These are phyloP conservation scores for Fragilaria crotonensis DNA, from an alignment of 108 stramenopile species.

Conservation along the genomic window DNA sequence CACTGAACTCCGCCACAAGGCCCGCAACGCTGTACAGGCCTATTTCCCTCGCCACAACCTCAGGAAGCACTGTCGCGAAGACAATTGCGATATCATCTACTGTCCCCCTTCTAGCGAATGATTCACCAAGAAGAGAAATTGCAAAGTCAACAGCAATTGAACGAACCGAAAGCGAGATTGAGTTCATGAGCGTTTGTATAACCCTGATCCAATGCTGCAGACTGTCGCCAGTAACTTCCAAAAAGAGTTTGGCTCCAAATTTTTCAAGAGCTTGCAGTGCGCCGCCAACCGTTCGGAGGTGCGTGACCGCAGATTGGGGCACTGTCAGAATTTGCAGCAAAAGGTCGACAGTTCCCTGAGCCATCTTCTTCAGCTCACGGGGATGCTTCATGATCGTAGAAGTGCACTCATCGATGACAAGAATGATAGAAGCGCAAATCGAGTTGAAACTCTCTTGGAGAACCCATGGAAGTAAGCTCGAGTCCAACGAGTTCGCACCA, in stretches of 20 bases:
- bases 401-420: conserved; percentile 70
- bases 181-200: conserved; percentile 74
- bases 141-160: conserved; percentile 83
- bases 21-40: conserved; percentile 59
- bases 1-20: conserved; percentile 38
- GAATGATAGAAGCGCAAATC: conserved; percentile 68
- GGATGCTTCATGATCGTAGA: conserved; percentile 29
- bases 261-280: conserved; percentile 73
- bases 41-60: conserved; percentile 80
- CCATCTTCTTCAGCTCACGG: conserved; percentile 41
- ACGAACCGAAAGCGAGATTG: conserved; percentile 70
- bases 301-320: conserved; percentile 78
- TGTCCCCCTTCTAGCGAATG: conserved; percentile 52
- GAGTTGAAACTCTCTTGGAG: conserved; percentile 83
- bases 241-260: conserved; percentile 64
- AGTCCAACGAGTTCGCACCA: conserved; percentile 1
- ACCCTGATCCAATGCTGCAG: conserved; percentile 81
- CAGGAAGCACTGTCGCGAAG: conserved; percentile 68
- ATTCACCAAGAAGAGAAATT: conserved; percentile 65
- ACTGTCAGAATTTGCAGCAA: conserved; percentile 72
- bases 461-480: conserved; percentile 40
- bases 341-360: conserved; percentile 56
- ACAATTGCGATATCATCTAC: conserved; percentile 47
- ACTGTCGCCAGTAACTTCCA: conserved; percentile 39
- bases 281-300: conserved; percentile 72